Percentiles rank a stretch among this genome's conserved stretches.
These are phyloP conservation scores for Tetrahymena borealis DNA, from an alignment of 73 alveolate genomes.

Conservation along the genomic window DNA sequence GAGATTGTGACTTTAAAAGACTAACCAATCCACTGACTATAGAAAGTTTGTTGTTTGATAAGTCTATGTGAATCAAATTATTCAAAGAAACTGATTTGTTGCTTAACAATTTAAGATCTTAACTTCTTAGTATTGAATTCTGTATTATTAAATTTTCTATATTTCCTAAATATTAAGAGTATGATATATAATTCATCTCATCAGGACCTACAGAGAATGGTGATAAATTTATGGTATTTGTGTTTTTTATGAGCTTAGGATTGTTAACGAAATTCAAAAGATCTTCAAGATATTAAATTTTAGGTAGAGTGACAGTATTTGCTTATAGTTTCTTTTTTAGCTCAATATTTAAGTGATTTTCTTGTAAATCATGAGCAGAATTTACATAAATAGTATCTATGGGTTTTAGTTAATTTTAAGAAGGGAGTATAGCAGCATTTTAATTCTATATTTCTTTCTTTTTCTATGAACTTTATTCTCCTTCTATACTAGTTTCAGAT, in stretches of 20 bases:
- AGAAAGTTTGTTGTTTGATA: not conserved
- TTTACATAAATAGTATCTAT: not conserved
- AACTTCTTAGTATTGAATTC: not conserved
- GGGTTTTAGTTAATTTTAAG: not conserved
- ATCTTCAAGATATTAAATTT: not conserved
- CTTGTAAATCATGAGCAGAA: not conserved
- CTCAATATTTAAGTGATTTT: not conserved
- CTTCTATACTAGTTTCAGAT: too few relatives aligned
- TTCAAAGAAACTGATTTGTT: not conserved
- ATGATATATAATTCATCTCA: not conserved
- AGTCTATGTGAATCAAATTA: not conserved
- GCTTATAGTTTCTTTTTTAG: not conserved
- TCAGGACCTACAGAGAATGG: not conserved
- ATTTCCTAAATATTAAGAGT: not conserved
- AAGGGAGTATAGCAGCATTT: not conserved
- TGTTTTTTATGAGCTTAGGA: not conserved
- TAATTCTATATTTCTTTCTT: not conserved
- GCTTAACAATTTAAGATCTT: not conserved
- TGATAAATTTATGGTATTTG: not conserved
- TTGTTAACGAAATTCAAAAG: not conserved
- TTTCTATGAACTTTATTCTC: too few relatives aligned
- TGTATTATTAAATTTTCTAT: not conserved
- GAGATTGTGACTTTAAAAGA: not conserved
- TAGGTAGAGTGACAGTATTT: not conserved
- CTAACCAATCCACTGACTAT: not conserved